Conservation (phyloP, 208 protist species). For the Lotmaria passim region DNA sequence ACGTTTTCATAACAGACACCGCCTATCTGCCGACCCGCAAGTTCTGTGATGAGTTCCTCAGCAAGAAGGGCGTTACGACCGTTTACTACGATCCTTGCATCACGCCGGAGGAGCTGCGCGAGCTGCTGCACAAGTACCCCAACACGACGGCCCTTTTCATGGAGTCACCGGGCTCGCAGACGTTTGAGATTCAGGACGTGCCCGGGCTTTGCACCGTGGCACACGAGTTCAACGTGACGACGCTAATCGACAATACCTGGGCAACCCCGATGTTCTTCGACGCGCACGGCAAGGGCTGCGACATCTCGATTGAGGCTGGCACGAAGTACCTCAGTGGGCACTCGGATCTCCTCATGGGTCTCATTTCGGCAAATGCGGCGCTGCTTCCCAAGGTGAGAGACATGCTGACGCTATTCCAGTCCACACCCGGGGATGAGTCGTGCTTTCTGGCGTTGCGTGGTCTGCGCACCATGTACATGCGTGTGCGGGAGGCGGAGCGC, state of each 20-base stretch:
- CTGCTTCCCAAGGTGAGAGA: slow-evolving; percentile 30
- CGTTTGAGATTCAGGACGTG: slow-evolving; percentile 42
- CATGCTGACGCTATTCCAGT: slow-evolving; percentile 30
- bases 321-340: slow-evolving; percentile 47
- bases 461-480: slow-evolving; percentile 41
- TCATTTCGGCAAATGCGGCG: slow-evolving; percentile 35
- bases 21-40: slow-evolving; percentile 38
- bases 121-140: slow-evolving; percentile 30
- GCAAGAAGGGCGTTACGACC: slow-evolving; percentile 30
- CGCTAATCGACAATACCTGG: slow-evolving; percentile 43
- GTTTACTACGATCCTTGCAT: slow-evolving; percentile 45
- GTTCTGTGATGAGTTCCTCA: slow-evolving; percentile 33
- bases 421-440: slow-evolving; percentile 37
- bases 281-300: slow-evolving; percentile 36
- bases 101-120: slow-evolving; percentile 33
- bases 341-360: slow-evolving; percentile 42
- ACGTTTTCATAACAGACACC: slow-evolving; percentile 37
- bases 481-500: slow-evolving; percentile 33
- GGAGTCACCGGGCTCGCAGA: slow-evolving; percentile 39
- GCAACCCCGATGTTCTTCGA: slow-evolving; percentile 44
- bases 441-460: slow-evolving; percentile 41
- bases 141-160: slow-evolving; percentile 40
- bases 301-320: slow-evolving; percentile 45
- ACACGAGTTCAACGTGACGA: slow-evolving; percentile 22
- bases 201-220: slow-evolving; percentile 30